Evolutionary conservation across 495 filamentous ascomycete species (phyloP), one percentile per base, ranked within the genome.

Genomic region (Glarea lozoyensis): DNA sequence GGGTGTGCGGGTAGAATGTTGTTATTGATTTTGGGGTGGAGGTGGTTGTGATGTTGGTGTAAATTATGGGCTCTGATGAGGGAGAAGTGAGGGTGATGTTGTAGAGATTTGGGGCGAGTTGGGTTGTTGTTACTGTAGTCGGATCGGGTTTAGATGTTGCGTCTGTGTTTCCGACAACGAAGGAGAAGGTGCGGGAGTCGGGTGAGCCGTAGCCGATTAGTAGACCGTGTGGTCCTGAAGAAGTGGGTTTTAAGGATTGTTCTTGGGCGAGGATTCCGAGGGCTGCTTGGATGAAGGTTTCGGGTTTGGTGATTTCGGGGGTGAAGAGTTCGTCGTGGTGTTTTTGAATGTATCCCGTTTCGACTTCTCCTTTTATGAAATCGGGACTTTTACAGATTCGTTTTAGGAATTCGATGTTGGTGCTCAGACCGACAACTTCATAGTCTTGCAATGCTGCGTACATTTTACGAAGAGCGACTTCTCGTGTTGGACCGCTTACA

Each of bases 331-430:
- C 83, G 12, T 79, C 73, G 40, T 71, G 75, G 60, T 93, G 81
- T 55, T 93, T 94, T 31, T 82, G 79, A 50, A 98, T 97, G 58
- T 92, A 99, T 4, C 92, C 92, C 0, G 92, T 97, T 58, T 99
- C 93, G 5, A 98, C 88, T 10, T 88, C 79, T 10, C 89, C 92
- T 15, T 79, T 73, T 50, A 94, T 75, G 53, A 97, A 98, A 30
- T 78, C 84, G 7, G 78, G 71, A 54, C 83, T 88, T 22, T 71
- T 70, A 59, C 88, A 93, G 21, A 95, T 66, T 4, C 74, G 71
- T 65, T 97, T 99, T 29, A 99, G 53, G 56, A 97, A 97, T 60
- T 96, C 93, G 33, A 99, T 90, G 57, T 99, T 99, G 4, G 92
- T 98, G 54, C 83, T 81, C 12, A 89, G 76, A 1, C 92, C 92